A percentile compares a stretch with the other conserved stretches of the same genome.
Evolutionary conservation across 345 rosid genomes (phyloP).

Genomic region (Kandelia obovata): DNA sequence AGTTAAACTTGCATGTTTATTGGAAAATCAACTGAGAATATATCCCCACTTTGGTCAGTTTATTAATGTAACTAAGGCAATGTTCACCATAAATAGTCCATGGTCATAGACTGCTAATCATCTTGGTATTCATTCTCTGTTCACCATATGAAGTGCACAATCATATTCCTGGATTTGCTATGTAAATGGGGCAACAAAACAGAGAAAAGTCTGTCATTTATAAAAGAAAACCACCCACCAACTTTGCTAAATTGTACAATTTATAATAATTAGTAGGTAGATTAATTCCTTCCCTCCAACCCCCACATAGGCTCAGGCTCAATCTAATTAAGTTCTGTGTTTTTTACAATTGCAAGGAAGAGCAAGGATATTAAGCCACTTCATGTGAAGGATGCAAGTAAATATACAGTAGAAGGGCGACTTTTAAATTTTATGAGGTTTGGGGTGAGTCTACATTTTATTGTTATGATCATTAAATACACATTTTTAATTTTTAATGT

Average conservation of each 20-base stretch:
- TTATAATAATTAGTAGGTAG: neutral
- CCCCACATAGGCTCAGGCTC: neutral
- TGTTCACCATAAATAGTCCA: slow-evolving; percentile 20
- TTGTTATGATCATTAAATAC: too few relatives aligned
- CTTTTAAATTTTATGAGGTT: neutral
- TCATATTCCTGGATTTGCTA: slow-evolving; percentile 32
- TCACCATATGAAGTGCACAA: slow-evolving; percentile 27
- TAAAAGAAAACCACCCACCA: neutral
- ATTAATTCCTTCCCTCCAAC: neutral
- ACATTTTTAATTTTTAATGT: neutral
- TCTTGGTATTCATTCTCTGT: slow-evolving; percentile 20
- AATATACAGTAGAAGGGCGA: neutral
- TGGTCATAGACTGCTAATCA: slow-evolving; percentile 16
- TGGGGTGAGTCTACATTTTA: too few relatives aligned
- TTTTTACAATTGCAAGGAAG: slow-evolving; percentile 24
- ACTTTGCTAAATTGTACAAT: neutral
- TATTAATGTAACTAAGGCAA: slow-evolving; percentile 5
- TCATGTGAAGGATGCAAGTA: slow-evolving; percentile 27
- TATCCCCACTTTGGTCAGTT: neutral
- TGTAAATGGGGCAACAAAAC: slow-evolving; percentile 20
- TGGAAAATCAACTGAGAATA: neutral
- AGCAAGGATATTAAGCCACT: slow-evolving; percentile 53
- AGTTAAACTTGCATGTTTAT: neutral
- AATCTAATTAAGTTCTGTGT: neutral
- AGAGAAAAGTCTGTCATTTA: slow-evolving; percentile 1